Evolutionary conservation across 2,329 filamentous ascomycete genomes (phyloP).

Genomic region (Pseudocercospora macadamiae): DNA sequence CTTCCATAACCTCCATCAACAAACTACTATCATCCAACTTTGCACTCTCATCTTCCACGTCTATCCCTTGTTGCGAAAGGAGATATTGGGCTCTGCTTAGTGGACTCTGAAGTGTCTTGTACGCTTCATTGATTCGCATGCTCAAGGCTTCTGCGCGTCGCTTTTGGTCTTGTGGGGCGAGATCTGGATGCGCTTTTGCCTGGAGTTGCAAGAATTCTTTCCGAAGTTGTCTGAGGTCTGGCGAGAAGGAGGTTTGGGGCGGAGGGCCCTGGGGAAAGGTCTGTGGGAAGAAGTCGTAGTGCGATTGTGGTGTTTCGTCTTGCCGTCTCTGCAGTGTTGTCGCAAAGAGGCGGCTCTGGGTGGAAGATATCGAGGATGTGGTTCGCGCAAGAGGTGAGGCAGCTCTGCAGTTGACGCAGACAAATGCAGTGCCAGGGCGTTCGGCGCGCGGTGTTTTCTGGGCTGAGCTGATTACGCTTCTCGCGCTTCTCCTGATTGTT

Average conservation of each 20-base stretch:
- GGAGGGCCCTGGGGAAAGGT: conserved; percentile 79
- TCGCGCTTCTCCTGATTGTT: neutral
- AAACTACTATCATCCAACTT: conserved; percentile 66
- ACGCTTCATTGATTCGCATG: conserved; percentile 86
- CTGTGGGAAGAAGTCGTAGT: conserved; percentile 87
- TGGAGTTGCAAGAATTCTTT: conserved; percentile 88
- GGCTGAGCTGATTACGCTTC: neutral
- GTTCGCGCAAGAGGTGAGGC: neutral
- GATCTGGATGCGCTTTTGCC: conserved; percentile 73
- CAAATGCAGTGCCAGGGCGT: conserved; percentile 16
- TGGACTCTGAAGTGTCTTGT: conserved; percentile 79
- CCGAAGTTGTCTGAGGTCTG: conserved; percentile 71
- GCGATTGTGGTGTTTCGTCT: conserved; percentile 51
- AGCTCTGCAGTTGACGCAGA: conserved; percentile 26
- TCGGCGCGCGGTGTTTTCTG: neutral
- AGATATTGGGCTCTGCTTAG: conserved; percentile 87
- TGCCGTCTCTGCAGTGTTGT: conserved; percentile 1
- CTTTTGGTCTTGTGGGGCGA: conserved; percentile 55
- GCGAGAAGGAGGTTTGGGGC: conserved; percentile 72
- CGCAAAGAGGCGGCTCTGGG: conserved; percentile 15
- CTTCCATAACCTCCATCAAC: conserved; percentile 78
- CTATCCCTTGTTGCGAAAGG: conserved; percentile 67
- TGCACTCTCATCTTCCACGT: conserved; percentile 78
- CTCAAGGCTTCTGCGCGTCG: conserved; percentile 74
- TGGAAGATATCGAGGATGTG: neutral